phyloP scores from a whole-genome alignment of 495 filamentous ascomycete genomes.

The Lasiosphaeris hirsuta region DNA sequence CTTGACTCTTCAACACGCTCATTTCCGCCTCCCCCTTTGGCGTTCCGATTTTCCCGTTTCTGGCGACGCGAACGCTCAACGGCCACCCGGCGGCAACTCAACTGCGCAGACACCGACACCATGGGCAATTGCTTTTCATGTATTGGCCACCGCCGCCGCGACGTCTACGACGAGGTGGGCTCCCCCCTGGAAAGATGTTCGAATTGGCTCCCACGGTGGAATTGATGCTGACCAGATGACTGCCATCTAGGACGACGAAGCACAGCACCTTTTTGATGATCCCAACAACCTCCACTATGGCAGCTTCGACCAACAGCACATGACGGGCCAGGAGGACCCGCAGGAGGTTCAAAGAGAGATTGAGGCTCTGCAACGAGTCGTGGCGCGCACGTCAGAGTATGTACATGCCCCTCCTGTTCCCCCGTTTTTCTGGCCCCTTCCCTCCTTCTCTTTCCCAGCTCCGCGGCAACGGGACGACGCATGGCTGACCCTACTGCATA shows the following conservation, averaged over 20 bases:
- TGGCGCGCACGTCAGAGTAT: conserved; percentile 55
- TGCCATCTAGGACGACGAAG: conserved; percentile 45
- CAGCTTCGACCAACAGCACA: conserved; percentile 50
- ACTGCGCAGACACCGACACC: conserved; percentile 8
- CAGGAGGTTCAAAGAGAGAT: conserved; percentile 56
- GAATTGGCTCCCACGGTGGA: neutral
- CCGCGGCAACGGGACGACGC: conserved; percentile 9
- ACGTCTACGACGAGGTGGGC: conserved; percentile 43
- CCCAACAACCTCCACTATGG: conserved; percentile 51
- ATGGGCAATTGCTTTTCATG: conserved; percentile 50
- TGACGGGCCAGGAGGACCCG: conserved; percentile 51
- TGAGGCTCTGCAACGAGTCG: conserved; percentile 54
- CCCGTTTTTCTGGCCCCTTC: neutral
- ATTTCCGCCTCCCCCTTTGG: conserved; percentile 3
- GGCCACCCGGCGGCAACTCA: neutral
- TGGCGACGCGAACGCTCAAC: neutral
- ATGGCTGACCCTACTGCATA: conserved; percentile 34
- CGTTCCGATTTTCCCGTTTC: neutral
- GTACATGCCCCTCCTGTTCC: conserved; percentile 34
- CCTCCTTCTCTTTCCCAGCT: conserved; percentile 4
- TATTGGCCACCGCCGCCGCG: conserved; percentile 38
- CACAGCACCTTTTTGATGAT: conserved; percentile 52
- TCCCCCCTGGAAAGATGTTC: neutral
- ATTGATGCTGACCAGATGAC: conserved; percentile 11
- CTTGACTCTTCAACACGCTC: conserved; percentile 7